Evolutionary conservation across 345 rosid species (phyloP).

Genomic region (Brassica rapa): DNA sequence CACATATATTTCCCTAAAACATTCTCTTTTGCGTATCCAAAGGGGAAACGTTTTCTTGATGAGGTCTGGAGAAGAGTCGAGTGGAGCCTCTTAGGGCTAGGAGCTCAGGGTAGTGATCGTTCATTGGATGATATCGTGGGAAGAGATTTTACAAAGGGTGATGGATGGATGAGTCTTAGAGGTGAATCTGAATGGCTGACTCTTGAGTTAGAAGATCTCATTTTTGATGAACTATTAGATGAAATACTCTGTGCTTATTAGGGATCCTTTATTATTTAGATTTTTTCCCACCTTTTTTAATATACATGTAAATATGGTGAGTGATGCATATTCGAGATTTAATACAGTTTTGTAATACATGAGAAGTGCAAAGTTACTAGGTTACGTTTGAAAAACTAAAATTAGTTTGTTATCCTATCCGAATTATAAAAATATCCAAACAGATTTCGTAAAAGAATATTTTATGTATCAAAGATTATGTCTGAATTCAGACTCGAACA

Average conservation of each 20-base stretch:
- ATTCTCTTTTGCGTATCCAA: constrained; percentile 48
- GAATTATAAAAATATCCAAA: too few relatives aligned
- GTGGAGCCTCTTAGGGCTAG: constrained; percentile 37
- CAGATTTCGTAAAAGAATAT: too few relatives aligned
- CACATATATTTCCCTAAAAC: constrained; percentile 60
- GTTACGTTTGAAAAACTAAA: background rate
- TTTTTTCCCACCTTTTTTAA: background rate
- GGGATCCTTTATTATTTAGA: background rate
- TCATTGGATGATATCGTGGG: constrained; percentile 65
- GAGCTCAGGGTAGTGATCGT: constrained; percentile 38
- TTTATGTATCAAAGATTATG: too few relatives aligned
- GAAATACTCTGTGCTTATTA: background rate
- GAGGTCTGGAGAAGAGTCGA: constrained; percentile 71
- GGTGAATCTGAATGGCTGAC: constrained; percentile 52
- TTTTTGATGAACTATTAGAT: background rate
- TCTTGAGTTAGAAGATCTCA: constrained; percentile 5
- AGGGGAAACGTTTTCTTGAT: constrained; percentile 48
- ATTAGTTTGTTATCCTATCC: background rate
- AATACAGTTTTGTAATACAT: background rate
- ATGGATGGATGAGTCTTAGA: constrained; percentile 66
- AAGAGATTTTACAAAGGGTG: constrained; percentile 53
- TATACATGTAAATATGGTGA: background rate
- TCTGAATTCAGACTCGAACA: too few relatives aligned
- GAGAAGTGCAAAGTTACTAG: background rate
- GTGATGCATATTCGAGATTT: background rate